phyloP scores from a whole-genome alignment of 176 grass and related monocot species.

The Eleusine indica region DNA sequence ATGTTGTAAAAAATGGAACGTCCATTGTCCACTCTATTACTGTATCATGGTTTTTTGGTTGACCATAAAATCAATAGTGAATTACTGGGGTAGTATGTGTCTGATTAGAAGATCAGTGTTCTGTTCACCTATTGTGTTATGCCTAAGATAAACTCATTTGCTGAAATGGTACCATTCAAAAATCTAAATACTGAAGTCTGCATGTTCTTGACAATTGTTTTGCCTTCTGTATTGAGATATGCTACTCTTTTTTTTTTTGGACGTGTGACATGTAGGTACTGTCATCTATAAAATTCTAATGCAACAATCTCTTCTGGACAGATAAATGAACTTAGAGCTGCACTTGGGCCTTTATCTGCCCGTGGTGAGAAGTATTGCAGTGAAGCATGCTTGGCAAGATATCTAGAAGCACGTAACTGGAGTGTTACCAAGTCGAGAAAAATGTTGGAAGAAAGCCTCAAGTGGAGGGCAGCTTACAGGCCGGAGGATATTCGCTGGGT shows the following conservation, averaged over 20 bases:
- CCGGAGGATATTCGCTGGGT: constrained; percentile 89
- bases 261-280: not conserved
- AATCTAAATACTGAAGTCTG: not conserved
- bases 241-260: not conserved
- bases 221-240: not conserved
- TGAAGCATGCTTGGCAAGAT: constrained; percentile 68
- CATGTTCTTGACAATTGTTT: not conserved
- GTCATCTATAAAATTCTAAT: constrained; percentile 19
- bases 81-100: not conserved
- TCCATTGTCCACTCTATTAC: not conserved
- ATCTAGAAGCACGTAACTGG: constrained; percentile 76
- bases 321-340: constrained; percentile 70
- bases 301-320: constrained; percentile 27
- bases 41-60: not conserved
- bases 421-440: constrained; percentile 73
- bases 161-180: not conserved
- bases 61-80: not conserved
- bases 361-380: constrained; percentile 51
- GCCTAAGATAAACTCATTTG: not conserved
- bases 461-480: constrained; percentile 75
- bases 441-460: constrained; percentile 85
- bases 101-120: not conserved
- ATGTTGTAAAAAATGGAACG: not conserved
- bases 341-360: constrained; percentile 60
- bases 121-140: not conserved